These are phyloP conservation scores for Cinchona pubescens DNA, from an alignment of 257 asterid species.

Conservation along the genomic window DNA sequence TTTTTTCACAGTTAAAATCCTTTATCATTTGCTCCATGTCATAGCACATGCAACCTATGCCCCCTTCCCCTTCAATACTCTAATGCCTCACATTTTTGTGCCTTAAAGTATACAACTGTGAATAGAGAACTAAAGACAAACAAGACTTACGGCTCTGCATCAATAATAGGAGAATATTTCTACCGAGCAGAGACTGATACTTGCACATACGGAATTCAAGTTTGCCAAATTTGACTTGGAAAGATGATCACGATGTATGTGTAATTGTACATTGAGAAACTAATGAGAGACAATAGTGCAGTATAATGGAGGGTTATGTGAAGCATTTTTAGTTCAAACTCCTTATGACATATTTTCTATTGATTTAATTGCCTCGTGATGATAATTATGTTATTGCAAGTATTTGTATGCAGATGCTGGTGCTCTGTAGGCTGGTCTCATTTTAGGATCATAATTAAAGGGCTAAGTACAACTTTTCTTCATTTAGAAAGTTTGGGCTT, in stretches of 20 bases:
- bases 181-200: conserved; percentile 73
- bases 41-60: too few species aligned
- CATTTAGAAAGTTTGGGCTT: too few species aligned
- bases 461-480: too few species aligned
- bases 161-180: conserved; percentile 85
- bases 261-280: too few species aligned
- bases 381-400: conserved; percentile 39
- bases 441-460: too few species aligned
- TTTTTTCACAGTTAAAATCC: too few species aligned
- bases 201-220: conserved; percentile 69
- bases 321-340: neutral
- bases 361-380: too few species aligned
- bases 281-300: neutral
- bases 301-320: neutral
- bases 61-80: too few species aligned
- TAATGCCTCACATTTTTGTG: too few species aligned
- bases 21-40: too few species aligned
- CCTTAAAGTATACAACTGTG: too few species aligned
- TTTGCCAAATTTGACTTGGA: neutral
- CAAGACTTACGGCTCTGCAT: conserved; percentile 66
- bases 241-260: neutral
- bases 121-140: too few species aligned
- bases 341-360: neutral
- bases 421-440: conserved; percentile 78
- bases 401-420: conserved; percentile 70